Evolutionary conservation across 163 green algal species (phyloP).

Genomic region (Scenedesmus sp.): DNA sequence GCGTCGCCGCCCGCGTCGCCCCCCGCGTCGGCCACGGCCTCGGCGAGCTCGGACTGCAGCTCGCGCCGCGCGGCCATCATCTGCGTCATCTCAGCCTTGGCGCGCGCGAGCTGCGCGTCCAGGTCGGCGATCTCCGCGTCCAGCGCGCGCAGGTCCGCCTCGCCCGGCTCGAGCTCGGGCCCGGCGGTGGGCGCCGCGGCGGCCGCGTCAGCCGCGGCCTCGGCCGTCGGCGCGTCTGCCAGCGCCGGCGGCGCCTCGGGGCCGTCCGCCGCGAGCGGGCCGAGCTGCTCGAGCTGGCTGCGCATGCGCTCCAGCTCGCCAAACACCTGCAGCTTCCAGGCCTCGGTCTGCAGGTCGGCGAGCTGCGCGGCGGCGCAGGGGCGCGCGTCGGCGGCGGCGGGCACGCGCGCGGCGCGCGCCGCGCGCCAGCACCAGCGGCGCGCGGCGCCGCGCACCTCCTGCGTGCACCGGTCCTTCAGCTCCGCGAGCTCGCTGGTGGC

Average conservation of each 20-base stretch:
- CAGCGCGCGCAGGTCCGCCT: neutral
- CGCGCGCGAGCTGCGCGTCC: constrained; percentile 8
- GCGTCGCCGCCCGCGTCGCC: no score
- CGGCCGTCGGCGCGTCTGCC: no score
- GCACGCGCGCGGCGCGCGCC: neutral
- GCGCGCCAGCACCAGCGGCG: neutral
- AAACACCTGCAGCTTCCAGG: constrained; percentile 45
- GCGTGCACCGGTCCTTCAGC: constrained; percentile 14
- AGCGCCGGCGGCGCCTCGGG: no score
- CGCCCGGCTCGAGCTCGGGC: neutral
- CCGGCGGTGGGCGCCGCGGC: neutral
- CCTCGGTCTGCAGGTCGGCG: constrained; percentile 27
- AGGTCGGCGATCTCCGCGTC: constrained; percentile 27
- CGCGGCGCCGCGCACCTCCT: neutral
- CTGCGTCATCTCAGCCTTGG: constrained; percentile 5
- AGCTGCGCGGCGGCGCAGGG: constrained; percentile 1
- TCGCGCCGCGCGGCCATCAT: constrained; percentile 23
- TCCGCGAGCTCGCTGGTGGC: constrained; percentile 19
- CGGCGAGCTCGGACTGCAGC: constrained; percentile 24
- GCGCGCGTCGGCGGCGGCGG: neutral
- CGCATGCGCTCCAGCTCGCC: constrained; percentile 34
- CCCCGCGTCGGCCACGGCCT: no score
- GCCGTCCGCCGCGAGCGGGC: neutral
- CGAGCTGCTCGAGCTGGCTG: constrained; percentile 19
- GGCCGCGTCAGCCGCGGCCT: no score